These are phyloP conservation scores for Aspergillus homomorphus DNA, from an alignment of 495 filamentous ascomycete genomes.

Conservation along the genomic window DNA sequence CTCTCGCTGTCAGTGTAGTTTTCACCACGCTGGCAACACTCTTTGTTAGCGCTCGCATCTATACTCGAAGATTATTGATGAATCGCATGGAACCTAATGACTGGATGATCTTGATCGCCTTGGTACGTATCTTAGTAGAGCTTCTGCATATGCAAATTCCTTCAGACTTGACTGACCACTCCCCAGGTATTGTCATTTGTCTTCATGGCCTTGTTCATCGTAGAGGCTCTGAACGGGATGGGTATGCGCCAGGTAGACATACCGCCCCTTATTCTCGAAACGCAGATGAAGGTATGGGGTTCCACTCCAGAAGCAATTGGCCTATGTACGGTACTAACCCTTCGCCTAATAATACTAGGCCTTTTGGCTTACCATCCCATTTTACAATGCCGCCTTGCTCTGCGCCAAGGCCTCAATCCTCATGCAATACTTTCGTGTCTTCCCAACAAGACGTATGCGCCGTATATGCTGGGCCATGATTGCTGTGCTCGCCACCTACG, in stretches of 20 bases:
- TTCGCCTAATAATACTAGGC: constrained; percentile 23
- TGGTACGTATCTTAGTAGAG: constrained; percentile 25
- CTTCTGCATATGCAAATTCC: not conserved
- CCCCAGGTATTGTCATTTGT: constrained; percentile 35
- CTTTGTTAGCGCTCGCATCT: constrained; percentile 38
- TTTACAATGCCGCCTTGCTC: constrained; percentile 49
- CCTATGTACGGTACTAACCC: not conserved
- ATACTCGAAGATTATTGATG: constrained; percentile 36
- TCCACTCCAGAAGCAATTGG: not conserved
- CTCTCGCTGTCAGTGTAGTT: constrained; percentile 32
- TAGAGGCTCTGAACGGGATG: constrained; percentile 41
- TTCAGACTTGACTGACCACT: not conserved
- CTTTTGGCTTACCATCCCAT: constrained; percentile 45
- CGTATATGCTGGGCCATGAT: constrained; percentile 45
- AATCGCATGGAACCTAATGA: constrained; percentile 41
- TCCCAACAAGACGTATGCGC: constrained; percentile 39
- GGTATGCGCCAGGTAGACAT: constrained; percentile 40
- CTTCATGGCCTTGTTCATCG: constrained; percentile 41
- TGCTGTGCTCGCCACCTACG: constrained; percentile 37
- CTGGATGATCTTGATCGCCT: constrained; percentile 41
- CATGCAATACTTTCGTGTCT: constrained; percentile 48
- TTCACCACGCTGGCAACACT: constrained; percentile 36
- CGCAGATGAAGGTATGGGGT: constrained; percentile 40
- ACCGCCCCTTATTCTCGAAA: constrained; percentile 27
- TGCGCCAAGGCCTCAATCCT: constrained; percentile 52